Evolutionary conservation across 176 grass and related monocot species (phyloP).

Genomic region (Tuctoria greenei): DNA sequence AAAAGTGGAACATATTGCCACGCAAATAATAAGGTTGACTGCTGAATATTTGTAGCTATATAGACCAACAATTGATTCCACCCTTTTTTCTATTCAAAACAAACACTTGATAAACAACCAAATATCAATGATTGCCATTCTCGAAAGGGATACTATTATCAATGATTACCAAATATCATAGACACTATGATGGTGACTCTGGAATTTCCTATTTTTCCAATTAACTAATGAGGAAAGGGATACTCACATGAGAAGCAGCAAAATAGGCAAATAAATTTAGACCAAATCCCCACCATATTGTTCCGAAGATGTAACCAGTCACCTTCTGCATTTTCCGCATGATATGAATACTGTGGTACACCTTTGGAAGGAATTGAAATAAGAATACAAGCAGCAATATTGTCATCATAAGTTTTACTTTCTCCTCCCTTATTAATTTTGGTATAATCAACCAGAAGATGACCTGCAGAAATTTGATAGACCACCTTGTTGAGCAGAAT

Average conservation of each 20-base stretch:
- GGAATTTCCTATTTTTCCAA: background rate
- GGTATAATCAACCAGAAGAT: constrained; percentile 84
- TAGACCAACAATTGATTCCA: background rate
- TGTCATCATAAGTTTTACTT: constrained; percentile 75
- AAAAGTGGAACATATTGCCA: background rate
- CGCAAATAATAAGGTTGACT: background rate
- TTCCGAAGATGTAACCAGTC: constrained; percentile 94
- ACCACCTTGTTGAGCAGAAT: constrained; percentile 3
- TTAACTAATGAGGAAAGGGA: constrained; percentile 20
- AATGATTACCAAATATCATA: no score
- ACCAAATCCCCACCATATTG: constrained; percentile 95
- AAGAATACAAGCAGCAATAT: constrained; percentile 76
- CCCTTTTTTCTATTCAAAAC: background rate
- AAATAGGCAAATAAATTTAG: constrained; percentile 95
- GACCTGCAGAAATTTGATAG: constrained; percentile 54
- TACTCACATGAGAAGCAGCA: constrained; percentile 96
- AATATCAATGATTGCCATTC: constrained; percentile 1
- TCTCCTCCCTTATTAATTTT: constrained; percentile 65
- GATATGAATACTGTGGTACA: constrained; percentile 86
- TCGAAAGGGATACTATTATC: no score
- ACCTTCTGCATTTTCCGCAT: constrained; percentile 99
- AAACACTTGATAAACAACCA: constrained; percentile 9
- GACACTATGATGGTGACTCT: background rate
- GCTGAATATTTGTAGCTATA: background rate
- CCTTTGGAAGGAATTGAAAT: constrained; percentile 91